Evolutionary conservation across 2,329 filamentous ascomycete genomes (phyloP), one percentile per base, ranked within the genome.

Genomic region (Diplodia scrobiculata): DNA sequence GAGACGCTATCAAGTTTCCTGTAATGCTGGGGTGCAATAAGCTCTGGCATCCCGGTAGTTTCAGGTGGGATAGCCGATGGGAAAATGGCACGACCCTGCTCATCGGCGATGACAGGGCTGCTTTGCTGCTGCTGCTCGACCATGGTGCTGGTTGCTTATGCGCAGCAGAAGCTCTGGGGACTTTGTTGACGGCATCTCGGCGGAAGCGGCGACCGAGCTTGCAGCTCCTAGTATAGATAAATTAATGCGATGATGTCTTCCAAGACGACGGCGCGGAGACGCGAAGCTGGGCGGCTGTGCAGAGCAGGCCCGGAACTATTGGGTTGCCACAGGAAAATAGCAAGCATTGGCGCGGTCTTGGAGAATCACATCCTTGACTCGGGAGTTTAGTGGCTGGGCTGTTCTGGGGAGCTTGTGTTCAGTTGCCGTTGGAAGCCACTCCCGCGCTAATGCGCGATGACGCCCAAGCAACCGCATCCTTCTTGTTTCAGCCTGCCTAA

Each of bases 11-110:
- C 41, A 50, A 47, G 38, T 25, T 45, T 62, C 11, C 58, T 14
- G 58, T 7, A 19, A 13, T 45, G 58, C 58, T 38, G 45, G 58
- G 58, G 58, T 25, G n/a, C 4, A 38, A 51, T 62, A 62, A 62
- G 58, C 41, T 62, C 41, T 29, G 58, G 34, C 58, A 62, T 62
- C 58, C 58, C 58, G 10, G 58, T 25, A 17, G 60, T 63, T 63
- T 63, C 60, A 63, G 60, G 60, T 63, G 48, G 60, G 60, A 63
- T 53, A 21, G 32, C 34, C 32, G 60, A 53, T 29, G 60, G 60
- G 48, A 63, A 52, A 34, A 63, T 45, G 21, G 32, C 32, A 27
- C 9, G 32, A 32, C 60, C 48, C 36, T 63, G 47, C 27, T 45
- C 60, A 32, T 53, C 60, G 25, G 36, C 60, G 17, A 63, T 38